A percentile compares a stretch with the other conserved stretches of the same genome.
phyloP scores from a whole-genome alignment of 179 eudicot genomes.

The Camellia oleifera region DNA sequence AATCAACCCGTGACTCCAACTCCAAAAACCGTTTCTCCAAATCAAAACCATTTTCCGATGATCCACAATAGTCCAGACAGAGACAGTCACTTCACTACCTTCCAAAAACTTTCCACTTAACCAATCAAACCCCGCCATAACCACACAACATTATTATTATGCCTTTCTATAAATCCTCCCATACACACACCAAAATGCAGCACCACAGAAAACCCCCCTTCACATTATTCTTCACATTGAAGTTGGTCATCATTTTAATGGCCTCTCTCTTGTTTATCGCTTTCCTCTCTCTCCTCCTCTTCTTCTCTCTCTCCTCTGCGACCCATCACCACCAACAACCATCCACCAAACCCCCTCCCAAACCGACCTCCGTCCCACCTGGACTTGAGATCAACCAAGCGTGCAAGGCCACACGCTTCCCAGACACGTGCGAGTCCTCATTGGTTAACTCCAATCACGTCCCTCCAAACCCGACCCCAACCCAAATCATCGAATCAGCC shows the following conservation, averaged over 20 bases:
- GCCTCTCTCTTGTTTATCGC: constrained; percentile 30
- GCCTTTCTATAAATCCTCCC: background rate
- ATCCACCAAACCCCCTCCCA: constrained; percentile 2
- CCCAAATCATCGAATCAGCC: constrained; percentile 43
- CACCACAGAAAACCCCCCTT: constrained; percentile 11
- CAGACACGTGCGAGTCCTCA: constrained; percentile 42
- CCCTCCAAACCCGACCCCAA: constrained; percentile 32
- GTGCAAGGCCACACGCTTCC: constrained; percentile 63
- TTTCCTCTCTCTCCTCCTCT: constrained; percentile 32
- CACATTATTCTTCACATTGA: constrained; percentile 10
- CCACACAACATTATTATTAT: background rate
- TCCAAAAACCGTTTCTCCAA: background rate
- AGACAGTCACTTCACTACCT: background rate
- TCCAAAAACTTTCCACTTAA: background rate
- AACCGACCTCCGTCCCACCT: constrained; percentile 6
- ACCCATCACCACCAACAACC: constrained; percentile 16
- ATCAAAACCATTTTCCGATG: background rate
- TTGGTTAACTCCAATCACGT: constrained; percentile 12
- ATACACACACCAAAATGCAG: constrained; percentile 12
- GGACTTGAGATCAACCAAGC: constrained; percentile 33
- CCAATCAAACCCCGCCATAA: no score
- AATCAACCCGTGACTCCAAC: background rate
- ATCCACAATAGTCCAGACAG: no score
- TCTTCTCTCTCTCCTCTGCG: constrained; percentile 24
- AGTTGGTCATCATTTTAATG: constrained; percentile 27